These are phyloP conservation scores for Mucor irregularis DNA, from an alignment of 371 early-diverging fungal species.

Conservation along the genomic window DNA sequence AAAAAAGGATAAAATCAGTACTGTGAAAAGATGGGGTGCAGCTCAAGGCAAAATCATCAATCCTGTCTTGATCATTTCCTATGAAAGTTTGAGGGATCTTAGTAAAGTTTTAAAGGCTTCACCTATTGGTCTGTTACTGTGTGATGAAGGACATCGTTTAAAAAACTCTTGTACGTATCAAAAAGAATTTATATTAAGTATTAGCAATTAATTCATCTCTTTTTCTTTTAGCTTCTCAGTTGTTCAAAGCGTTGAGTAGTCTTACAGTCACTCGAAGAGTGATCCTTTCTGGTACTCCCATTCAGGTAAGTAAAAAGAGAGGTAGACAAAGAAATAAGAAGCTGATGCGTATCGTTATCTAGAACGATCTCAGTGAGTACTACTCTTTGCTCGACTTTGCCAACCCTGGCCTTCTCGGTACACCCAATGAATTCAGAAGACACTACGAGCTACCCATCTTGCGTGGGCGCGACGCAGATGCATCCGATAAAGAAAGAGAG, in stretches of 20 bases:
- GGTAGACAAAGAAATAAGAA: neutral
- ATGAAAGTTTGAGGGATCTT: slow-evolving; percentile 89
- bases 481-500: slow-evolving; percentile 80
- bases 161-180: slow-evolving; percentile 88
- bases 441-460: slow-evolving; percentile 92
- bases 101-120: slow-evolving; percentile 70
- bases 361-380: slow-evolving; percentile 95
- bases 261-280: slow-evolving; percentile 86
- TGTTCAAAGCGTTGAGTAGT: slow-evolving; percentile 84
- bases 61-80: slow-evolving; percentile 93
- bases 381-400: slow-evolving; percentile 94
- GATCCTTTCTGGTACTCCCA: slow-evolving; percentile 97
- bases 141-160: slow-evolving; percentile 98
- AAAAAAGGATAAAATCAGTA: slow-evolving; percentile 82
- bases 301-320: slow-evolving; percentile 63
- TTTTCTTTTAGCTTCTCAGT: slow-evolving; percentile 76
- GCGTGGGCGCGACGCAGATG: slow-evolving; percentile 91
- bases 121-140: slow-evolving; percentile 90
- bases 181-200: neutral
- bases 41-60: slow-evolving; percentile 83
- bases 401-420: slow-evolving; percentile 94
- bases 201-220: neutral
- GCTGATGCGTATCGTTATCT: slow-evolving; percentile 3
- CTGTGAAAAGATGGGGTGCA: slow-evolving; percentile 78
- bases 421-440: slow-evolving; percentile 86